These are phyloP conservation scores for Pythium dissimile DNA, from an alignment of 352 stramenopile genomes.

Conservation along the genomic window DNA sequence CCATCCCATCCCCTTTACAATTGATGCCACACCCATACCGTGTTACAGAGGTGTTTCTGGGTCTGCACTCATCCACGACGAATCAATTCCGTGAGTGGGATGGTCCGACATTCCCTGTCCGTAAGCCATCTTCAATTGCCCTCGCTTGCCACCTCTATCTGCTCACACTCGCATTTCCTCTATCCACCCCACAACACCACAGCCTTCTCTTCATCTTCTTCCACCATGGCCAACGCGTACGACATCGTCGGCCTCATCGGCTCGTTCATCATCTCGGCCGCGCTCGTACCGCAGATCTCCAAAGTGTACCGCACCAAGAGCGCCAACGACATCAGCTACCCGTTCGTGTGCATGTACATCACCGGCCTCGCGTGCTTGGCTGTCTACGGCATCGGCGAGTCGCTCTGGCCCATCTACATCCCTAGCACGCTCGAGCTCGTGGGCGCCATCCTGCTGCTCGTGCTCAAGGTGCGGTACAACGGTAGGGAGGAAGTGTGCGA, in stretches of 20 bases:
- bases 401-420: slow-evolving; percentile 52
- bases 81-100: slow-evolving; percentile 1
- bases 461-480: slow-evolving; percentile 41
- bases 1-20: neutral
- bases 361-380: slow-evolving; percentile 32
- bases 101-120: too few relatives aligned
- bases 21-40: neutral
- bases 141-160: too few relatives aligned
- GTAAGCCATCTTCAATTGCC: too few relatives aligned
- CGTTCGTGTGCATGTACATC: slow-evolving; percentile 46
- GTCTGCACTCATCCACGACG: slow-evolving; percentile 10
- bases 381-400: slow-evolving; percentile 42
- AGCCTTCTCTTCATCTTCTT: neutral
- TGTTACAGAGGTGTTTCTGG: neutral
- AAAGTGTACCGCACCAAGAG: slow-evolving; percentile 62
- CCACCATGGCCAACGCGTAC: slow-evolving; percentile 20
- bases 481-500: neutral
- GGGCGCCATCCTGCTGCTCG: slow-evolving; percentile 30
- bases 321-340: slow-evolving; percentile 51
- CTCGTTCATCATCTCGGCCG: slow-evolving; percentile 54
- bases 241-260: slow-evolving; percentile 55
- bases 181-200: neutral
- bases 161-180: neutral
- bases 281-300: slow-evolving; percentile 45
- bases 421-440: slow-evolving; percentile 36